phyloP scores from a whole-genome alignment of 768 basidiomycete genomes.

The Russula dissimulans region DNA sequence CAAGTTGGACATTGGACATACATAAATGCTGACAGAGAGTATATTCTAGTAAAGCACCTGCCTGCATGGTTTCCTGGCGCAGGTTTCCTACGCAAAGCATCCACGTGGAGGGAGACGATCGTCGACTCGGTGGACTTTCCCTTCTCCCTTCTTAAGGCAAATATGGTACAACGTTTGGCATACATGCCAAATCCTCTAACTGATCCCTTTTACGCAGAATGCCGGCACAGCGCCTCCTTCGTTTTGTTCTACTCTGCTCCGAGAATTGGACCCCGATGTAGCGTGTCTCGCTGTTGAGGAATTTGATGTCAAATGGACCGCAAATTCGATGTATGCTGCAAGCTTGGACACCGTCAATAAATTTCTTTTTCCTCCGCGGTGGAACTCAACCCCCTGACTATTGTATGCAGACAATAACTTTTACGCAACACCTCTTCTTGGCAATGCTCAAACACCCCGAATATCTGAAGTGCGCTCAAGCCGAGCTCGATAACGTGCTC shows the following conservation, averaged over 20 bases:
- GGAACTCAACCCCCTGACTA: not conserved
- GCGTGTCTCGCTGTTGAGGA: conserved; percentile 33
- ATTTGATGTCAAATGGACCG: conserved; percentile 69
- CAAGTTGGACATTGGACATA: conserved; percentile 20
- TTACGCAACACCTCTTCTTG: conserved; percentile 52
- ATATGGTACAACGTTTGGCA: conserved; percentile 40
- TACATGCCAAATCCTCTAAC: conserved; percentile 33
- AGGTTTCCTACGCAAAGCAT: conserved; percentile 54
- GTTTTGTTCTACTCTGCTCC: conserved; percentile 45
- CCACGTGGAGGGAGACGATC: conserved; percentile 52
- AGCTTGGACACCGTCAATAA: conserved; percentile 52
- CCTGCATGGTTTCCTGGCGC: conserved; percentile 63
- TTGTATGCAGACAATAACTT: conserved; percentile 40
- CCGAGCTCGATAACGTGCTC: conserved; percentile 54
- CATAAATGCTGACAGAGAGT: not conserved
- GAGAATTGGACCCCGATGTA: conserved; percentile 31
- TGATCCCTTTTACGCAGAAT: conserved; percentile 20
- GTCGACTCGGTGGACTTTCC: conserved; percentile 57
- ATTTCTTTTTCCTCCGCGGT: conserved; percentile 5
- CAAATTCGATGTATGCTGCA: conserved; percentile 70
- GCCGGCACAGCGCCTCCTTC: conserved; percentile 32
- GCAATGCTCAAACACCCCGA: conserved; percentile 58
- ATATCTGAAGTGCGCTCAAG: conserved; percentile 42
- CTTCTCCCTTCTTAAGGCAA: conserved; percentile 47
- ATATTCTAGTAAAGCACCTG: conserved; percentile 38